Evolutionary conservation across 2,329 filamentous ascomycete species (phyloP), one percentile per base, ranked within the genome.

Genomic region (Venturia oleaginea): DNA sequence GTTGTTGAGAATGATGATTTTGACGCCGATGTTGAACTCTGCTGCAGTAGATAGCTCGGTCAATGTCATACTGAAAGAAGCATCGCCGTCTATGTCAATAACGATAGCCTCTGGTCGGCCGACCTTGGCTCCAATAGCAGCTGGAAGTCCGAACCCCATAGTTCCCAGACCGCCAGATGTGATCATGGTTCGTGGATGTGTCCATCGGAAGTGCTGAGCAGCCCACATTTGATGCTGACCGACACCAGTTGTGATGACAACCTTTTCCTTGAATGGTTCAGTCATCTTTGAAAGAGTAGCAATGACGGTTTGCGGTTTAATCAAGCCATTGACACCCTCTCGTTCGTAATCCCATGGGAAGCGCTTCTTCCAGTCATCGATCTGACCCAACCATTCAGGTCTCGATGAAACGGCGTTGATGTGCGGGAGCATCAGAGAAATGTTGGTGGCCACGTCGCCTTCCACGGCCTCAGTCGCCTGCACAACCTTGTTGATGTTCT

Each of bases 401-500:
- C 94, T 85, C 61, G 90, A 84, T 1, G 84, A 76, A 67, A 84
- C 85, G 30, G 80, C 69, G 63, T 90, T 77, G 27, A 97, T 78
- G 63, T 85, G 80, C 13, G 93, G 92, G 42, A 97, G 72, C 62
- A 97, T 86, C 37, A 84, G 78, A 62, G 81, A 81, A 40, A 97
- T 80, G 76, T 96, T 97, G 22, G 86, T 79, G 2, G 87, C 86
- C 37, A 96, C 91, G 72, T 97, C 93, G 66, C 94, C 94, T 78
- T 96, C 93, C 22, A 97, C 88, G 57, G 94, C 93, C 79, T 97
- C 92, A 51, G 90, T 97, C 8, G 93, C 92, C 78, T 97, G 91
- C 17, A 99, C 89, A 51, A 97, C 92, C 84, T 97, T 99, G 86
- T 97, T 97, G 80, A 97, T 97, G 81, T 99, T 97, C 87, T 99